Percentiles rank a stretch among this genome's conserved stretches.
phyloP scores from a whole-genome alignment of 176 grass and related monocot species.

The Pontederia paniculata region DNA sequence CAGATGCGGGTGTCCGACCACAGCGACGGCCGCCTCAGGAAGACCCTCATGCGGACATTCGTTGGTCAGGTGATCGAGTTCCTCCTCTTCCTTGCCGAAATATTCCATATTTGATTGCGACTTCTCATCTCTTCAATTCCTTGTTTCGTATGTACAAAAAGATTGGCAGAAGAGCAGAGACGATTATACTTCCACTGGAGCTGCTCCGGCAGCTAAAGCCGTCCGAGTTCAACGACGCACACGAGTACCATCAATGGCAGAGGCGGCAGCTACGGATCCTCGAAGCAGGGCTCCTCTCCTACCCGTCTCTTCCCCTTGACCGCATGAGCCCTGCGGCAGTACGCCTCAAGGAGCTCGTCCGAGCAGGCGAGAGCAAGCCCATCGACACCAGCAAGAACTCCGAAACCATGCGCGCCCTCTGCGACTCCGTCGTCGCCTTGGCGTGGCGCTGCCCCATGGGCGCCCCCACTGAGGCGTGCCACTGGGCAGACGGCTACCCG shows the following conservation, averaged over 20 bases:
- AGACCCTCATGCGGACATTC: conserved; percentile 76
- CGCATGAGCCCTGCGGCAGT: conserved; percentile 39
- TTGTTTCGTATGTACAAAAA: conserved; percentile 13
- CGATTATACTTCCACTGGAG: conserved; percentile 74
- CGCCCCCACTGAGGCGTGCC: conserved; percentile 23
- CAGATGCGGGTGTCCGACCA: conserved; percentile 79
- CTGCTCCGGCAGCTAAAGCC: conserved; percentile 77
- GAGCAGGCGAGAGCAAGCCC: conserved; percentile 30
- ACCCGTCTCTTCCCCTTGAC: conserved; percentile 53
- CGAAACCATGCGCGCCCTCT: conserved; percentile 49
- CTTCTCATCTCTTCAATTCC: neutral
- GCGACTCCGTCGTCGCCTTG: conserved; percentile 44
- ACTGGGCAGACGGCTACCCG: conserved; percentile 85
- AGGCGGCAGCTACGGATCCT: conserved; percentile 73
- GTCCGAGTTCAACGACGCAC: conserved; percentile 41
- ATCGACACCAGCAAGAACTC: conserved; percentile 71
- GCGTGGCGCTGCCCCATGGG: conserved; percentile 31
- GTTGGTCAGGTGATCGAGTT: conserved; percentile 39
- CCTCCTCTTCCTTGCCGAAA: neutral
- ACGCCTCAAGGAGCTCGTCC: conserved; percentile 56
- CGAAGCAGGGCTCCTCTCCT: conserved; percentile 53
- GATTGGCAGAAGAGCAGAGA: conserved; percentile 49
- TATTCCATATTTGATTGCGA: neutral
- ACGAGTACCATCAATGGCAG: conserved; percentile 90
- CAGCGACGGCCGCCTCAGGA: conserved; percentile 60